These are phyloP conservation scores for Pharnaceum exiguum DNA, from an alignment of 148 eudicot species.

Conservation along the genomic window DNA sequence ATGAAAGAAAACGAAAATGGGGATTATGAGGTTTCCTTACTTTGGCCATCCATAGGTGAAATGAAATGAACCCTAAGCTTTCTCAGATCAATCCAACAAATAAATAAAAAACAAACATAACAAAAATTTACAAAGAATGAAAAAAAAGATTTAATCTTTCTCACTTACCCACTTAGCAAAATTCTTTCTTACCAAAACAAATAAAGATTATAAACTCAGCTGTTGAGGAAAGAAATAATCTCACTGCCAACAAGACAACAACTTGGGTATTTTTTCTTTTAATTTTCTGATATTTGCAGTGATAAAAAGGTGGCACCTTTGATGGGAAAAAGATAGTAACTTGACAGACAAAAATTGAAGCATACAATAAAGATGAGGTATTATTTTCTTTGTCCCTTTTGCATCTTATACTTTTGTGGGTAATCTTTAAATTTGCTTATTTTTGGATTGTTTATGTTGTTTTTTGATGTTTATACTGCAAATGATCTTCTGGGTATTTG, in stretches of 20 bases:
- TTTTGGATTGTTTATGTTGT: neutral
- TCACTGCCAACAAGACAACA: neutral
- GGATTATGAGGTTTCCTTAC: neutral
- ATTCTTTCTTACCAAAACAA: constrained; percentile 2
- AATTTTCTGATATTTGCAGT: neutral
- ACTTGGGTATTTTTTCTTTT: neutral
- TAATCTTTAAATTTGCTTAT: neutral
- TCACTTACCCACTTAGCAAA: neutral
- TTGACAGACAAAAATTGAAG: constrained; percentile 7
- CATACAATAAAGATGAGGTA: constrained; percentile 20
- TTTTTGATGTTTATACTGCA: neutral
- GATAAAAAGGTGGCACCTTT: constrained; percentile 17
- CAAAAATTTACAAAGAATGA: neutral
- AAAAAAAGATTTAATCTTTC: constrained; percentile 6
- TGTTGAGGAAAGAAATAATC: neutral
- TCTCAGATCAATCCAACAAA: too few relatives aligned
- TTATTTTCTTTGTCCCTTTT: neutral
- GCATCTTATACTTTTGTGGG: constrained; percentile 20
- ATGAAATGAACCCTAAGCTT: constrained; percentile 10
- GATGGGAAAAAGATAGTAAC: constrained; percentile 3
- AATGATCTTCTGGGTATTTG: constrained; percentile 18
- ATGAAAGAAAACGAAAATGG: neutral
- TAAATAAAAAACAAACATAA: neutral
- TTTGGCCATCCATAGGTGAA: too few relatives aligned
- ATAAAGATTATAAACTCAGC: neutral